Base-by-base conservation (phyloP, 139 green algal genomes). In the Diplosphaera chodatii region DNA sequence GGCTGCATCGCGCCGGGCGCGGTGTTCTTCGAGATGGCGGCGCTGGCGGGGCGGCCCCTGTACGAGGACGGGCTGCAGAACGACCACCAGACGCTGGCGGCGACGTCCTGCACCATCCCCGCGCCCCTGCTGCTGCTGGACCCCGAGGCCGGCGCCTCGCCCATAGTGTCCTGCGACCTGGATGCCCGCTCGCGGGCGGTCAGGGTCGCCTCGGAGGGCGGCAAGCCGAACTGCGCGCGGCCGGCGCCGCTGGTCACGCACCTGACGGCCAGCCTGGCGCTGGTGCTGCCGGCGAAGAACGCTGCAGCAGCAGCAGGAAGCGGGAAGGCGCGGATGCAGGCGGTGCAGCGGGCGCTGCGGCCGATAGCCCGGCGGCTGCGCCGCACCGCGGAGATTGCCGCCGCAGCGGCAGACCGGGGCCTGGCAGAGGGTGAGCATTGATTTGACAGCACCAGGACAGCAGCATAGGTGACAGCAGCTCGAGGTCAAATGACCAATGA, bases 11-110 rank as follows among this genome's bases (percentile, higher is more conserved):
- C 33, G 31, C 55, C 68, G 20, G 68, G 59, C 2, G 32, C 68
- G 6, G 55, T 69, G 18, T 55, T 85, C 13, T 71, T 90, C 34
- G 84, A 90, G 73, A 80, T 86, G 76, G 80, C 88, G 40, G 76
- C 77, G 65, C 75, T 73, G 71, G 67, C 55, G 23, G 66, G 69
- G 62, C 73, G 33, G 48, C 27, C 55, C 32, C 32, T 78, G 64
- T 59, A 27, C 16, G 48, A 59, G 16, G 48, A 59, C 48, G 48
- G 48, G 13, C 16, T 59, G 16, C 48, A 59, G 18, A 25, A 59
- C 48, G 48, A 59, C 48, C 48, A 59, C 48, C 22, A 59, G 48
- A 59, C 48, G 3, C 16, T 59, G 1, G 59, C 29, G 16, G 64
- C 16, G 68, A 48, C 3, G 5, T 48, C 2, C 29, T 55, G 68